Conservation (phyloP, 352 stramenopile genomes). For the Globisporangium megalacanthum region DNA sequence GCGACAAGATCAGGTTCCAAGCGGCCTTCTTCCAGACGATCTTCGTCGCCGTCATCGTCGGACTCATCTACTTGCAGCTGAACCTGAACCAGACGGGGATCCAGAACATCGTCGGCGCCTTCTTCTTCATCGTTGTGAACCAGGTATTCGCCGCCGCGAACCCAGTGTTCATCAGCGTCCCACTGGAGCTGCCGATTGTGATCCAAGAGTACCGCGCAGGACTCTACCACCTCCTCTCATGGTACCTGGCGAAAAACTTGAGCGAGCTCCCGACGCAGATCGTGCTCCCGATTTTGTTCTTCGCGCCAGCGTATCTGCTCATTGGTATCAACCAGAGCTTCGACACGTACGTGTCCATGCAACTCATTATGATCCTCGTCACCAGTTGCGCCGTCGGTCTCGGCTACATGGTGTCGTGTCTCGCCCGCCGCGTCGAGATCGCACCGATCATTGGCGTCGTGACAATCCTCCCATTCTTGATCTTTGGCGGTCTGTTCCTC, state of each 20-base stretch:
- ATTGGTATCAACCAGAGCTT: conserved; percentile 35
- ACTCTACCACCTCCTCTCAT: conserved; percentile 29
- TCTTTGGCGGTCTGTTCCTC: conserved; percentile 42
- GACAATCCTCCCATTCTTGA: conserved; percentile 32
- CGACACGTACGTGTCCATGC: conserved; percentile 26
- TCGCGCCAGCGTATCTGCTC: conserved; percentile 32
- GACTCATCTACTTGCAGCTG: conserved; percentile 45
- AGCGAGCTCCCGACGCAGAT: conserved; percentile 46
- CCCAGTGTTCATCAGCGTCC: conserved; percentile 31
- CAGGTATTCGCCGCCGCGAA: conserved; percentile 28
- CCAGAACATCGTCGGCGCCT: conserved; percentile 34
- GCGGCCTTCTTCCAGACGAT: conserved; percentile 24
- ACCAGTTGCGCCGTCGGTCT: conserved; percentile 29
- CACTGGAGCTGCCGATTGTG: conserved; percentile 37
- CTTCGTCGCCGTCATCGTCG: conserved; percentile 30
- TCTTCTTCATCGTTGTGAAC: conserved; percentile 47
- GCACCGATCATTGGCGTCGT: conserved; percentile 29
- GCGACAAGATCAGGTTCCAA: conserved; percentile 27
- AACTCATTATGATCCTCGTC: conserved; percentile 34
- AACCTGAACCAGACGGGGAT: conserved; percentile 30
- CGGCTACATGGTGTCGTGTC: conserved; percentile 35
- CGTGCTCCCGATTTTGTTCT: conserved; percentile 31
- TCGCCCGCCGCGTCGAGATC: conserved; percentile 24
- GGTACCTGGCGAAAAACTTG: conserved; percentile 50
- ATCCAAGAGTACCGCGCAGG: conserved; percentile 31